Evolutionary conservation across 768 basidiomycete genomes (phyloP), one percentile per base, ranked within the genome.

Genomic region (Lepiota brunneoincarnata): DNA sequence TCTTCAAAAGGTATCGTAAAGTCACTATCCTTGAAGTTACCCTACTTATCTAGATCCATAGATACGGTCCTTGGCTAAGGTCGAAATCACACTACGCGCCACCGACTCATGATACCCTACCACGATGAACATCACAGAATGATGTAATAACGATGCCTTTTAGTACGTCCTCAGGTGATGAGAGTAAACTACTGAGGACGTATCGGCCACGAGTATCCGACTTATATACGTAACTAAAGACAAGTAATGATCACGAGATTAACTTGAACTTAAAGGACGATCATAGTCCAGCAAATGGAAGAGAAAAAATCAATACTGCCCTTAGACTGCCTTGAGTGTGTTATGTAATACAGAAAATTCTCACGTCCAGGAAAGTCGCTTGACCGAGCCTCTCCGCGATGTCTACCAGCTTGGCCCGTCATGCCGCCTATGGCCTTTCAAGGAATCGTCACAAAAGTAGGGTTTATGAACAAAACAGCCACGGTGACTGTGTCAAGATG

Each of bases 401-500:
- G 6, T 39, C 48, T 12, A 28, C 54, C 38, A 36, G 44, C 36
- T 36, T 54, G 44, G 40, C 54, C 34, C 48, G 64, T 52, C 49
- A 91, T 91, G 89, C 86, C 89, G 34, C 89, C 91, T 23, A 85
- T 91, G 82, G 71, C 83, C 14, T 80, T 93, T 59, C 76, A 76
- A 20, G 91, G 91, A 15, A 62, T 83, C 36, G 91, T 93, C 17
- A 87, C 89, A 28, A 92, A 89, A 68, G 86, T 81, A 18, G 90
- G 91, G 7, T 81, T 76, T 59, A 93, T 93, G 90, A 75, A 84
- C 51, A 92, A 91, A 66, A 93, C 91, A 0, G 91, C 80, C 12
- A 93, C 91, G 0, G 90, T 93, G 44, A 85, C 87, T 0, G 89
- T 93, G 6, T 83, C 86, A 20, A 80, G 91, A 53, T 82, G 77